Evolutionary conservation across 2,329 filamentous ascomycete species (phyloP).

Genomic region (Hypoxylon sp.): DNA sequence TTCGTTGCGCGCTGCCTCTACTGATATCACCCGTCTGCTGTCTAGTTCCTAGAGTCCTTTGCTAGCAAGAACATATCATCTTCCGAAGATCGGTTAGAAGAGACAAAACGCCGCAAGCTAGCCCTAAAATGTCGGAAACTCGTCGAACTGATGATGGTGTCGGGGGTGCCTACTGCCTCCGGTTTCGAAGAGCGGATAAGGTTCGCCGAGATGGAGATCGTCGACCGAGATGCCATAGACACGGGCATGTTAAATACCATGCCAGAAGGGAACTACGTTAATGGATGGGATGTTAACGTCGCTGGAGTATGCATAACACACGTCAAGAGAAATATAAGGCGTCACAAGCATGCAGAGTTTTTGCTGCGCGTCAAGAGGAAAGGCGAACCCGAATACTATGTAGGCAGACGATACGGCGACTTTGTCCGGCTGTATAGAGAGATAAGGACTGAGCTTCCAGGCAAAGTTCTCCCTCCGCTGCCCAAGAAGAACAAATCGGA

Average conservation of each 20-base stretch:
- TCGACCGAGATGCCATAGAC: constrained; percentile 92
- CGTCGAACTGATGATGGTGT: constrained; percentile 99
- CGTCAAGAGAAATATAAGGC: constrained; percentile 85
- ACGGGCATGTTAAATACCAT: constrained; percentile 87
- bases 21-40: constrained; percentile 9
- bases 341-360: constrained; percentile 96
- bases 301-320: constrained; percentile 85
- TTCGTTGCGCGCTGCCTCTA: not conserved
- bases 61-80: constrained; percentile 97
- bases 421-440: constrained; percentile 84
- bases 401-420: constrained; percentile 89
- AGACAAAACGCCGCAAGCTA: constrained; percentile 93
- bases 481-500: constrained; percentile 92
- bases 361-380: constrained; percentile 85
- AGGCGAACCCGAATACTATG: constrained; percentile 79
- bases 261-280: constrained; percentile 90
- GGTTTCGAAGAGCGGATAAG: constrained; percentile 97
- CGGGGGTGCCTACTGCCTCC: constrained; percentile 92
- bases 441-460: constrained; percentile 86
- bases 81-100: constrained; percentile 93
- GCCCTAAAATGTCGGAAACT: constrained; percentile 94
- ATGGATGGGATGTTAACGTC: constrained; percentile 97
- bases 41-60: constrained; percentile 93
- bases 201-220: constrained; percentile 96
- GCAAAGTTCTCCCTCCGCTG: constrained; percentile 86